Evolutionary conservation across 2,329 filamentous ascomycete genomes (phyloP), one percentile per base, ranked within the genome.

Genomic region (Pseudohalonectria lignicola): DNA sequence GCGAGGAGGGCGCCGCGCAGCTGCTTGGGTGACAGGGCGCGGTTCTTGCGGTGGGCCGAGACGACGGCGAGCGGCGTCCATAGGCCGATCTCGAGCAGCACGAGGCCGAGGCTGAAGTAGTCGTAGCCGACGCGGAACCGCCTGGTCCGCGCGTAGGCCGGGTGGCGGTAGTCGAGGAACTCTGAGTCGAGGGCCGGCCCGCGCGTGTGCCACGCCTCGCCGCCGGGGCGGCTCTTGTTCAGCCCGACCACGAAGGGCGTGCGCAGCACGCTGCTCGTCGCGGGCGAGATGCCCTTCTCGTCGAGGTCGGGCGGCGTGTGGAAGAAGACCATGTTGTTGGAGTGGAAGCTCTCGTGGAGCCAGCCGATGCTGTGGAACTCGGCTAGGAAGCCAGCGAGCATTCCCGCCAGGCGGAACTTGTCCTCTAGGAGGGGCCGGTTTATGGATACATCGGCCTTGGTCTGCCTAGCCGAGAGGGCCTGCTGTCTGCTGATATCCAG

Each of bases 71-170:
- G 40, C n/a, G 47, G 45, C 7, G 41, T 35, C 52, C 52, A 55
- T 40, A 49, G 44, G 1, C 47, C 52, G 31, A 72, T 65, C 51
- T 73, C 68, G 5, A 71, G 56, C 8, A 73, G 55, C 3, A 72
- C 53, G 4, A 71, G 57, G 2, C 69, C 69, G 3, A 74, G 54
- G 40, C 61, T 66, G 52, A 65, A 66, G 20, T 64, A 56, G 44
- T 66, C 62, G 43, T 47, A 40, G n/a, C 30, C 28, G 18, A 38
- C 25, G 9, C 29, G 29, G 36, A 31, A 38, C 28, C 29, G 25
- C 36, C 30, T 28, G 16, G 36, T 28, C 2, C 19, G 25, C 17
- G 12, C 36, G 29, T 35, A 35, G 34, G 17, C 19, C 21, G 39
- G 39, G 39, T 40, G 39, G 4, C 39, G 39, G 39, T 40, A 37